Base-by-base conservation (phyloP, 352 stramenopile species). In the Phytophthora lateralis region DNA sequence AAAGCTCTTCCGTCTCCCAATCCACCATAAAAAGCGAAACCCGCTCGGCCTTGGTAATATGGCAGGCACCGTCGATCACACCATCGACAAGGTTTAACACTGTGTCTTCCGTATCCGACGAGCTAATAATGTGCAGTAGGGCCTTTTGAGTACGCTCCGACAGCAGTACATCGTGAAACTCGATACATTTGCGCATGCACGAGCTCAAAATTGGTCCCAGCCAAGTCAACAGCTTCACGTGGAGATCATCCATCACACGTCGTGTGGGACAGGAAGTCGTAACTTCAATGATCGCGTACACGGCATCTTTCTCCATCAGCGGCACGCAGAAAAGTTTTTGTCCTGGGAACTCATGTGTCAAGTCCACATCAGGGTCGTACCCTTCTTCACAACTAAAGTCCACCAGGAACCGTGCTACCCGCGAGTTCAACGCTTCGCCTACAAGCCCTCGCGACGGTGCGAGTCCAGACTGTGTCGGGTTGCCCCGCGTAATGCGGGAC, bases 111-210 rank as follows among this genome's bases (percentile, higher is more conserved):
- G 77, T 91, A 46, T 90, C 82, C 4, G 84, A 91, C 26, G 82
- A 92, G 66, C 82, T 93, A 42, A 93, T 90, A 61, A 93, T 93
- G 61, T 93, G 84, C 17, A 95, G 71, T 41, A 95, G 65, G 27
- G 86, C 86, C 48, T 93, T 91, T 44, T 95, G 86, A 2, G 86
- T 95, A 14, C 86, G 84, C 43, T 95, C 84, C 4, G 82, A 91
- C 0, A 95, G 64, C 50, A 93, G 50, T 15, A 93, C 80, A 37
- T 95, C 86, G 52, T 93, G 86, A 56, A 82, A 93, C 63, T 95
- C 84, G 50, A 95, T 93, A 44, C 82, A 92, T 51, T 93, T 92
- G 11, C 86, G 81, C 82, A 95, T 92, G 26, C 83, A 91, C 12
- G 84, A 87, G 41, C 78, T 89, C 35, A 95, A 64, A 62, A 95